A percentile compares a stretch with the other conserved stretches of the same genome.
phyloP scores from a whole-genome alignment of 345 rosid species.

The Erysimum cheiranthoides region DNA sequence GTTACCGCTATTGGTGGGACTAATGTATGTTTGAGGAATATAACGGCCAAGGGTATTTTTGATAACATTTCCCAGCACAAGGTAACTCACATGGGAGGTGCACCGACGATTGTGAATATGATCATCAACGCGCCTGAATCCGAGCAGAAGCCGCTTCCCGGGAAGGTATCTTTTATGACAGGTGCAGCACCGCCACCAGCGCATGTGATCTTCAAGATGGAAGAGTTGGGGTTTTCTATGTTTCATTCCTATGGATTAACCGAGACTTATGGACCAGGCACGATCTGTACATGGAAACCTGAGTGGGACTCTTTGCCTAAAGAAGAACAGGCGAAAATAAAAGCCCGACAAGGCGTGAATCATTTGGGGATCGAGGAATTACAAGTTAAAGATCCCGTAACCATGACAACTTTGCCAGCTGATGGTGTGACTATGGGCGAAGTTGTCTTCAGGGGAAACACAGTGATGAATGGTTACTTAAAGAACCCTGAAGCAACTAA shows the following conservation, averaged over 20 bases:
- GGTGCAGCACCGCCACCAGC: slow-evolving; percentile 84
- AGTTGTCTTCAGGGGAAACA: slow-evolving; percentile 77
- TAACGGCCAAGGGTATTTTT: slow-evolving; percentile 60
- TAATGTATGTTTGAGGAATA: slow-evolving; percentile 70
- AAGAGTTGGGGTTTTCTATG: slow-evolving; percentile 65
- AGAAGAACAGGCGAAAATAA: slow-evolving; percentile 60
- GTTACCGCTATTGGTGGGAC: slow-evolving; percentile 84
- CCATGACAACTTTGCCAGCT: slow-evolving; percentile 62
- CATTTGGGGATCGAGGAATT: slow-evolving; percentile 70
- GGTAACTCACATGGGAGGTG: slow-evolving; percentile 88
- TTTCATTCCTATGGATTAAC: slow-evolving; percentile 75
- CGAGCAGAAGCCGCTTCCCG: slow-evolving; percentile 50
- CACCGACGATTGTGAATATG: slow-evolving; percentile 80
- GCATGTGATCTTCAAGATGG: slow-evolving; percentile 63
- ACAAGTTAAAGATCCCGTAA: slow-evolving; percentile 62
- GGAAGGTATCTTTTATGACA: slow-evolving; percentile 60
- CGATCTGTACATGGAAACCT: slow-evolving; percentile 71
- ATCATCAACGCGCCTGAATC: slow-evolving; percentile 55
- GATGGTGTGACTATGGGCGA: slow-evolving; percentile 78
- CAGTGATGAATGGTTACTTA: slow-evolving; percentile 81
- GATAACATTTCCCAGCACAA: slow-evolving; percentile 56
- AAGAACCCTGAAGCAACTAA: slow-evolving; percentile 66
- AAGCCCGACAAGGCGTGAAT: slow-evolving; percentile 69
- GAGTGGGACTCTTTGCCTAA: slow-evolving; percentile 70
- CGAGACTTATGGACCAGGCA: slow-evolving; percentile 81